phyloP scores from a whole-genome alignment of 2,329 filamentous ascomycete genomes.

The Penicillium concentricum region DNA sequence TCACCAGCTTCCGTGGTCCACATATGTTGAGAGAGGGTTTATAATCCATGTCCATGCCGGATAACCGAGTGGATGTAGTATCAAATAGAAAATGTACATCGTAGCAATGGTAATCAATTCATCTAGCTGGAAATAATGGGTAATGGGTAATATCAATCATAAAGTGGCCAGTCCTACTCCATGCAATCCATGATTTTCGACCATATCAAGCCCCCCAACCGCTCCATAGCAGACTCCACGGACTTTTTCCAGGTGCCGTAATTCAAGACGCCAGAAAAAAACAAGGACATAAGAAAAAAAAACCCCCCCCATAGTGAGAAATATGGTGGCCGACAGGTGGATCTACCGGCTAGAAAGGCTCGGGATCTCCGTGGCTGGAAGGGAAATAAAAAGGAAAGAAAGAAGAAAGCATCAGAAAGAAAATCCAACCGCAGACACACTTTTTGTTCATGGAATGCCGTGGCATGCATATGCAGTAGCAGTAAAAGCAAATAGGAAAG shows the following conservation, averaged over 20 bases:
- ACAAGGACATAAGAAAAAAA: conserved; percentile 11
- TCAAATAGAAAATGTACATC: not conserved
- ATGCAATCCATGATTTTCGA: conserved; percentile 14
- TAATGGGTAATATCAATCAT: conserved; percentile 24
- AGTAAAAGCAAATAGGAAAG: conserved; percentile 15
- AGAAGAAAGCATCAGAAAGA: not conserved
- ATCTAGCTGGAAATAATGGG: conserved; percentile 13
- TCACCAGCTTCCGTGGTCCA: not conserved
- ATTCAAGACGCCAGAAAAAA: conserved; percentile 18
- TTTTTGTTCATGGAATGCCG: conserved; percentile 9
- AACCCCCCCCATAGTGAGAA: not conserved
- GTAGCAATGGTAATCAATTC: conserved; percentile 18
- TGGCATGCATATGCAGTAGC: conserved; percentile 14
- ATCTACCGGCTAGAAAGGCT: not conserved
- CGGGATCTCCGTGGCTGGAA: not conserved
- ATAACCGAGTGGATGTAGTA: not conserved
- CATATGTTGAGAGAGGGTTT: not conserved
- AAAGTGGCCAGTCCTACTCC: conserved; percentile 18
- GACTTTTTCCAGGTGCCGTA: conserved; percentile 16
- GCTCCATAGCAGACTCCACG: conserved; percentile 10
- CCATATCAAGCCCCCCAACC: conserved; percentile 6
- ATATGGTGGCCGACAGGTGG: not conserved
- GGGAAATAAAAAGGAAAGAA: not conserved
- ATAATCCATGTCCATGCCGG: not conserved
- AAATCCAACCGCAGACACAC: not conserved